A percentile compares a stretch with the other conserved stretches of the same genome.
Conservation (phyloP, 139 green algal genomes). For the Tetradesmus lagerheimii region DNA sequence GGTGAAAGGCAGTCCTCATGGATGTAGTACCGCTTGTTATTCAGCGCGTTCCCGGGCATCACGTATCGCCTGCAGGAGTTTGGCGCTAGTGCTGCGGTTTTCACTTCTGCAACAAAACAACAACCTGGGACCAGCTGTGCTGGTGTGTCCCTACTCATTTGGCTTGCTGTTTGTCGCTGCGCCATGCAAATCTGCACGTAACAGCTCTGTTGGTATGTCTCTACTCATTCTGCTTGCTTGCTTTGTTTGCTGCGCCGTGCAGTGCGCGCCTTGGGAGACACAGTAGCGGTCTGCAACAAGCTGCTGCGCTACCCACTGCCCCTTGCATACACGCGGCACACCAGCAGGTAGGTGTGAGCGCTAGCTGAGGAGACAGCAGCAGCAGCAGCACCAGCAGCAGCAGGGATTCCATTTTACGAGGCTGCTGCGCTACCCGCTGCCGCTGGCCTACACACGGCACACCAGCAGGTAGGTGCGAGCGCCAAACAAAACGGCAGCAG, state of each 20-base stretch:
- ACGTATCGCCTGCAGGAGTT: too few relatives aligned
- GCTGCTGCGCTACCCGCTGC: neutral
- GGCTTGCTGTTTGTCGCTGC: neutral
- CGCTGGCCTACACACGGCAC: slow-evolving; percentile 54
- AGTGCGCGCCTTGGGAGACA: slow-evolving; percentile 5
- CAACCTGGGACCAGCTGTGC: neutral
- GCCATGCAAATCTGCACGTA: too few relatives aligned
- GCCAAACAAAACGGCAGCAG: neutral
- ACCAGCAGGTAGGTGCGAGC: slow-evolving; percentile 24
- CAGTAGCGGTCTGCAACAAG: slow-evolving; percentile 40
- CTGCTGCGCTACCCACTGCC: slow-evolving; percentile 56
- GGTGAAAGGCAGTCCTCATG: neutral
- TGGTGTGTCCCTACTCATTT: neutral
- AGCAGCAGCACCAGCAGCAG: neutral
- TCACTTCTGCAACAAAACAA: neutral
- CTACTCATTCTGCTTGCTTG: too few relatives aligned
- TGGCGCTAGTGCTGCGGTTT: too few relatives aligned
- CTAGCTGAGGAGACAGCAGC: slow-evolving; percentile 9
- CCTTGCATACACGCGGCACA: slow-evolving; percentile 54
- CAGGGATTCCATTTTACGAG: neutral
- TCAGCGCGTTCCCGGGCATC: too few relatives aligned
- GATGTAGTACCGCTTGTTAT: too few relatives aligned
- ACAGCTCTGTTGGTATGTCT: too few relatives aligned
- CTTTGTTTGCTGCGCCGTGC: neutral
- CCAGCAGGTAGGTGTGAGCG: slow-evolving; percentile 10